These are phyloP conservation scores for Populus euphratica DNA, from an alignment of 345 rosid species.

Conservation along the genomic window DNA sequence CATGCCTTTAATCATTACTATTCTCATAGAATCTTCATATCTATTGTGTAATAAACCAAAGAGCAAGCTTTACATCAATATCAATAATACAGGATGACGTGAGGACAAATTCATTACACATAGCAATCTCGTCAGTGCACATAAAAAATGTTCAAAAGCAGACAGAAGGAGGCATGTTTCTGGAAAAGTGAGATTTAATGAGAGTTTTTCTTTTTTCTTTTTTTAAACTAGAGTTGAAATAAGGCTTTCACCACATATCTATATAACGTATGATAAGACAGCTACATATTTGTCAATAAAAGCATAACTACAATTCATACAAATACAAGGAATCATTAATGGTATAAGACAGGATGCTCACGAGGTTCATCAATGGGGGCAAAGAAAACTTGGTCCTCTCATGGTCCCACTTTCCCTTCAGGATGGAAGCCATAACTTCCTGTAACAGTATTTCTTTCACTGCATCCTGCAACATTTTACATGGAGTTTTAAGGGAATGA, in stretches of 20 bases:
- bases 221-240: background rate
- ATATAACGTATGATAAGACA: background rate
- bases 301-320: background rate
- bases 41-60: background rate
- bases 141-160: background rate
- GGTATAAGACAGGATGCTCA: slow-evolving; percentile 7
- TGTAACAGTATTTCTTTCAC: slow-evolving; percentile 45
- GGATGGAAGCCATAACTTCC: slow-evolving; percentile 53
- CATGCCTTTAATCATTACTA: background rate
- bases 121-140: background rate
- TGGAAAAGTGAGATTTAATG: background rate
- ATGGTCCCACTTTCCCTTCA: slow-evolving; percentile 83
- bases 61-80: background rate
- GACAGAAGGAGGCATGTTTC: background rate
- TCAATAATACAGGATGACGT: slow-evolving; percentile 1
- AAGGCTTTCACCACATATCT: background rate
- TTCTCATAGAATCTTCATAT: background rate
- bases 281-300: background rate
- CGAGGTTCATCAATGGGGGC: slow-evolving; percentile 90
- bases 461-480: slow-evolving; percentile 45
- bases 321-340: background rate
- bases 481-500: background rate
- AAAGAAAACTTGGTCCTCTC: slow-evolving; percentile 76
- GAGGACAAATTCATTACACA: background rate
- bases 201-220: background rate